Evolutionary conservation across 2,329 filamentous ascomycete genomes (phyloP).

Genomic region (Aureobasidium melanogenum): DNA sequence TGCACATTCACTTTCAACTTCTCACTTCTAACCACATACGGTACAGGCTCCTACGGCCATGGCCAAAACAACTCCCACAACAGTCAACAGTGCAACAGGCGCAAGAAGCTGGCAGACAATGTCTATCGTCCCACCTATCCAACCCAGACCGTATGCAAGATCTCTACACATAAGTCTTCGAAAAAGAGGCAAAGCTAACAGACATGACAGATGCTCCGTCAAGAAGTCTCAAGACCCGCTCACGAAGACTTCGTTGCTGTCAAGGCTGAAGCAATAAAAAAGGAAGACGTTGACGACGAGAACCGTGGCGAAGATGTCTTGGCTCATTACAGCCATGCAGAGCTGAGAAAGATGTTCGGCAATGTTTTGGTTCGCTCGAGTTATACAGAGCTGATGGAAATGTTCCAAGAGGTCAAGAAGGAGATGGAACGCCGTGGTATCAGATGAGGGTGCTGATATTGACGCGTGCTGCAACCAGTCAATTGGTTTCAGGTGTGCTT

Average conservation of each 20-base stretch:
- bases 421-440: background rate
- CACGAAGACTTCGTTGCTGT: background rate
- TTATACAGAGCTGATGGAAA: background rate
- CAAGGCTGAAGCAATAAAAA: background rate
- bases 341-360: background rate
- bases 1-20: background rate
- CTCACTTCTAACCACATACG: background rate
- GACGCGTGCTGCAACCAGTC: background rate
- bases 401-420: background rate
- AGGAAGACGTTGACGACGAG: background rate
- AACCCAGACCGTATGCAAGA: background rate
- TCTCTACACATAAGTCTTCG: background rate
- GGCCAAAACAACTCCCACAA: background rate
- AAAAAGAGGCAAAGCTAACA: background rate
- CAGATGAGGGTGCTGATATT: background rate
- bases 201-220: background rate
- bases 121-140: background rate
- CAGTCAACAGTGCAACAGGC: background rate
- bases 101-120: background rate
- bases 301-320: too few relatives aligned
- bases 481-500: background rate
- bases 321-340: background rate
- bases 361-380: background rate
- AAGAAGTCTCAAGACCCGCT: background rate
- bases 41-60: background rate